These are phyloP conservation scores for Ambispora gerdemannii DNA, from an alignment of 192 early-diverging fungal genomes.

Conservation along the genomic window DNA sequence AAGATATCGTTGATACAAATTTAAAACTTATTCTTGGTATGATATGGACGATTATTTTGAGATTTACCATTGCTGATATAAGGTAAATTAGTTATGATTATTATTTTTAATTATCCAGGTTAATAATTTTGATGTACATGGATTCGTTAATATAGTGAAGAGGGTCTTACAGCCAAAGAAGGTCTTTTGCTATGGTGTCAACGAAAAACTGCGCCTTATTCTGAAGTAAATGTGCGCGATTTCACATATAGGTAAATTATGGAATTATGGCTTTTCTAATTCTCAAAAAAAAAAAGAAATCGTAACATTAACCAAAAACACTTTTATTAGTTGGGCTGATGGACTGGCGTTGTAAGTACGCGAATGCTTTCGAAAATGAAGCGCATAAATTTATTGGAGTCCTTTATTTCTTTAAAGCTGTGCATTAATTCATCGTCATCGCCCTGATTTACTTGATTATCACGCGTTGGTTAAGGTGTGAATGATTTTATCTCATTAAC, in stretches of 20 bases:
- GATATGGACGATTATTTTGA: constrained; percentile 96
- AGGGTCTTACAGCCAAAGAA: constrained; percentile 94
- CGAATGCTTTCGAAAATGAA: too few relatives aligned
- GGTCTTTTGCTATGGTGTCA: constrained; percentile 97
- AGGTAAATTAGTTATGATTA: constrained; percentile 45
- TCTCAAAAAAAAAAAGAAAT: neutral
- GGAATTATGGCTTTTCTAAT: neutral
- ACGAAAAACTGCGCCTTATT: constrained; percentile 85
- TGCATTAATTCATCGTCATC: constrained; percentile 94
- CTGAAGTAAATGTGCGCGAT: constrained; percentile 84
- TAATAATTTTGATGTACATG: neutral
- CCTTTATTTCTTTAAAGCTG: constrained; percentile 71
- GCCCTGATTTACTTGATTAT: constrained; percentile 92
- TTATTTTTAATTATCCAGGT: neutral
- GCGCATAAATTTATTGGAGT: too few relatives aligned
- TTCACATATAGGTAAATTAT: constrained; percentile 76
- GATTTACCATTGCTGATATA: constrained; percentile 95
- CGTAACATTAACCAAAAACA: neutral
- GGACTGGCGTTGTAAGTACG: constrained; percentile 82
- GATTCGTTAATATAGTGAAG: constrained; percentile 59
- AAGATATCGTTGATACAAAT: constrained; percentile 93
- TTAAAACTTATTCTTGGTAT: constrained; percentile 89
- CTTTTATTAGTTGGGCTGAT: constrained; percentile 71
- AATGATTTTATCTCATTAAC: too few relatives aligned
- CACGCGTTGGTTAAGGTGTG: constrained; percentile 76